Evolutionary conservation across 352 stramenopile species (phyloP).

Genomic region (Pythium grandisporangium): DNA sequence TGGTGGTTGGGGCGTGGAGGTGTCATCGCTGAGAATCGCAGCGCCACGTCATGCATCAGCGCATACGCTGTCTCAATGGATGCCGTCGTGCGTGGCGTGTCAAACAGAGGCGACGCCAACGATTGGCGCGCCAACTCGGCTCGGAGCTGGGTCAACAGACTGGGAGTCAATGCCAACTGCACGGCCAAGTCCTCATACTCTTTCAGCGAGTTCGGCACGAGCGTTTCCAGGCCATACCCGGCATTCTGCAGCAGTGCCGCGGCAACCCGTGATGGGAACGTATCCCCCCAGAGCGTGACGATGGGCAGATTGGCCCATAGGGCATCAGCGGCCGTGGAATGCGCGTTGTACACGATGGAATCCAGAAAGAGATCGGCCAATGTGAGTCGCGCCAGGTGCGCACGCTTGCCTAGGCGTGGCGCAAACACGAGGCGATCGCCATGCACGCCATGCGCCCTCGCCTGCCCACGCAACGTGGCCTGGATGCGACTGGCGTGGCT

Average conservation of each 20-base stretch:
- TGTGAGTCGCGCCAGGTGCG: conserved; percentile 75
- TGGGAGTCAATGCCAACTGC: conserved; percentile 18
- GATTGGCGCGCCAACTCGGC: conserved; percentile 15
- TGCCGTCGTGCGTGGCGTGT: conserved; percentile 36
- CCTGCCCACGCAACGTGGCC: conserved; percentile 40
- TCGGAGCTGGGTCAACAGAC: conserved; percentile 18
- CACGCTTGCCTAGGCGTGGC: conserved; percentile 31
- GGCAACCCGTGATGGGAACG: conserved; percentile 67
- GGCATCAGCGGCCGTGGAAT: conserved; percentile 90
- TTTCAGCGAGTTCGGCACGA: conserved; percentile 44
- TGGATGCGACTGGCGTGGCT: conserved; percentile 15
- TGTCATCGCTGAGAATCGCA: conserved; percentile 15
- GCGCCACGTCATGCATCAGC: conserved; percentile 45
- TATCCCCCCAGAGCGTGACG: conserved; percentile 75
- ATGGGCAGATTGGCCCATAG: conserved; percentile 86
- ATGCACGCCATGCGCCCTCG: conserved; percentile 51
- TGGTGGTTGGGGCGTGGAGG: too few species aligned
- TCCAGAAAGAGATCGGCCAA: conserved; percentile 92
- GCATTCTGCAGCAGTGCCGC: conserved; percentile 39
- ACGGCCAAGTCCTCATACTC: conserved; percentile 66
- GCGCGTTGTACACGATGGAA: conserved; percentile 93
- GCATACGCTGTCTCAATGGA: conserved; percentile 70
- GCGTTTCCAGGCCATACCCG: conserved; percentile 14
- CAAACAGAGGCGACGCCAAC: conserved; percentile 57
- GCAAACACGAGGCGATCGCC: conserved; percentile 64